Conservation (phyloP, 768 basidiomycete genomes). For the Suillus americanus region DNA sequence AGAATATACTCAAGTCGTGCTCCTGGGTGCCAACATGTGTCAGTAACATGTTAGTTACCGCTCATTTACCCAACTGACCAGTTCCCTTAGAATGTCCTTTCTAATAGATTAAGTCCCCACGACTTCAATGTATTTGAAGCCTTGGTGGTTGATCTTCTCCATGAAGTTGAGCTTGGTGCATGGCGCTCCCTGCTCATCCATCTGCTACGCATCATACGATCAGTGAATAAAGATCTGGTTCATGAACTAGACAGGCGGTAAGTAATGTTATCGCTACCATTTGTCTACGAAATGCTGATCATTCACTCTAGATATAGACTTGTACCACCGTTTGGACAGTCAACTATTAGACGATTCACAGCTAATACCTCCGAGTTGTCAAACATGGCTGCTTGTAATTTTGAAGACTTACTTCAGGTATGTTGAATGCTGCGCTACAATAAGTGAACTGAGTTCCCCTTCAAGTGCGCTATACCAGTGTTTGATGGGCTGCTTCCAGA, state of each 20-base stretch:
- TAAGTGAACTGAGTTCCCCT: not conserved
- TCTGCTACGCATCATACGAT: constrained; percentile 30
- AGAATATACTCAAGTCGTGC: constrained; percentile 6
- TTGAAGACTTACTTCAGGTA: constrained; percentile 35
- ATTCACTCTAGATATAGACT: constrained; percentile 24
- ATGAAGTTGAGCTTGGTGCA: constrained; percentile 39
- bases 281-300: not conserved
- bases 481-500: constrained; percentile 28
- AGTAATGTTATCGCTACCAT: too few relatives aligned
- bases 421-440: not conserved
- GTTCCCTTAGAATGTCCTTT: constrained; percentile 36
- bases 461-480: constrained; percentile 30
- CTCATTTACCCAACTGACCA: not conserved
- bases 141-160: constrained; percentile 36
- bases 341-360: constrained; percentile 29
- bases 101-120: constrained; percentile 15
- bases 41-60: not conserved
- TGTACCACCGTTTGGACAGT: constrained; percentile 31
- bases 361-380: constrained; percentile 34
- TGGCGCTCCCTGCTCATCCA: constrained; percentile 37
- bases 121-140: constrained; percentile 27
- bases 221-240: not conserved
- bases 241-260: not conserved
- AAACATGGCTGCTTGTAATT: constrained; percentile 36
- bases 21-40: constrained; percentile 20